Conservation (phyloP, 23 red algal genomes). For the Pyropia yezoensis region DNA sequence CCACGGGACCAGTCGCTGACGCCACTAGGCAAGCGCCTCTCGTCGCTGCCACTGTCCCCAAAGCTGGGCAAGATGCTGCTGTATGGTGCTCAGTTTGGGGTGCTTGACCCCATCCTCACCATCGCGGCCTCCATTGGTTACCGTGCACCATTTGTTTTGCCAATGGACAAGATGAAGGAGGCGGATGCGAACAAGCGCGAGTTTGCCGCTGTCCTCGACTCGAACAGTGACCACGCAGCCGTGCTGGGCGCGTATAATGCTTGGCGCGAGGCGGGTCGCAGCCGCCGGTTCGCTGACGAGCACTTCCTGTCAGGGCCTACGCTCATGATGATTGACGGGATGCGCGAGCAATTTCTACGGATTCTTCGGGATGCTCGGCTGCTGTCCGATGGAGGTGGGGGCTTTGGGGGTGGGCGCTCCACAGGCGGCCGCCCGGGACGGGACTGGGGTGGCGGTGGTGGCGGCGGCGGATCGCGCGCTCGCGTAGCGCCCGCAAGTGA, state of each 20-base stretch:
- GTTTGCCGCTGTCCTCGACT: not conserved
- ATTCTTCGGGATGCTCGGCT: not conserved
- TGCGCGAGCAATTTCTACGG: slow-evolving; percentile 1
- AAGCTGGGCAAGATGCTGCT: slow-evolving; percentile 16
- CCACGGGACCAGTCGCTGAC: slow-evolving; percentile 1
- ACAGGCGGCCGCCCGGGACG: not conserved
- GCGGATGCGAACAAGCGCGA: slow-evolving; percentile 2
- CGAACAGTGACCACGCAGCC: slow-evolving; percentile 1
- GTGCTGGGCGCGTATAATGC: slow-evolving; percentile 1
- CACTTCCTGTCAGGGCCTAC: slow-evolving; percentile 1
- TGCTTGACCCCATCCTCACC: slow-evolving; percentile 2
- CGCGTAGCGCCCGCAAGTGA: not conserved
- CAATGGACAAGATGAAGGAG: slow-evolving; percentile 9
- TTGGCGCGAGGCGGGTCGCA: not conserved
- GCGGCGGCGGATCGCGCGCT: no score
- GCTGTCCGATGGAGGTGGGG: not conserved
- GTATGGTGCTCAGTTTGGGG: slow-evolving; percentile 3
- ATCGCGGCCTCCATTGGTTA: slow-evolving; percentile 6
- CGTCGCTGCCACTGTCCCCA: slow-evolving; percentile 13
- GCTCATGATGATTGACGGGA: slow-evolving; percentile 8
- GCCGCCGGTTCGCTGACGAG: not conserved
- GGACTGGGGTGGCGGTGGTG: not conserved
- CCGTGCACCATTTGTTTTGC: not conserved
- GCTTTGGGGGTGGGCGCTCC: not conserved
- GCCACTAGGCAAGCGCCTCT: not conserved